Conservation (phyloP, 1,284 basidiomycete species). For the Ceraceosorus guamensis region DNA sequence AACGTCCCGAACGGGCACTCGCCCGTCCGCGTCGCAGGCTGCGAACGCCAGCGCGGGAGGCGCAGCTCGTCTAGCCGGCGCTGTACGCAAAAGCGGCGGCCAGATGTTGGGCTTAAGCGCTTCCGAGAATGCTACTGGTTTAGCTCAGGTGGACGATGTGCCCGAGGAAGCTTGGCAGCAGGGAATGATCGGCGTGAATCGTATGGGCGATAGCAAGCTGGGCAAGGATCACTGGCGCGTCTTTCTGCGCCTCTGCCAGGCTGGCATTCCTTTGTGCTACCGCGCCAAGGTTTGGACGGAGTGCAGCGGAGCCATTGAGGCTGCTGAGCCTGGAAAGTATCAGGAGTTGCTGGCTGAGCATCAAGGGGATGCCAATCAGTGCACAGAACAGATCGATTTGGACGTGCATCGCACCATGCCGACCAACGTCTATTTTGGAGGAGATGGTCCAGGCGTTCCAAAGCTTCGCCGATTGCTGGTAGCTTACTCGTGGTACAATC, state of each 20-base stretch:
- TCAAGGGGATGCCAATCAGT: constrained; percentile 54
- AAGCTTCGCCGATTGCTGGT: constrained; percentile 81
- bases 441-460: constrained; percentile 83
- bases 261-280: constrained; percentile 80
- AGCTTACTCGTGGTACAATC: constrained; percentile 72
- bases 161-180: constrained; percentile 31
- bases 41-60: too few relatives aligned
- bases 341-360: constrained; percentile 66
- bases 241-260: constrained; percentile 69
- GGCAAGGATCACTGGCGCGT: constrained; percentile 67
- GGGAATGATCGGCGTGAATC: constrained; percentile 72
- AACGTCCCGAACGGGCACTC: too few relatives aligned
- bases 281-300: constrained; percentile 79
- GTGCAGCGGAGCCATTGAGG: constrained; percentile 82
- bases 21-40: too few relatives aligned
- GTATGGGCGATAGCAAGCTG: constrained; percentile 64
- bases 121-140: too few relatives aligned
- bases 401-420: constrained; percentile 74
- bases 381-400: constrained; percentile 85
- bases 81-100: too few relatives aligned
- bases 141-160: neutral
- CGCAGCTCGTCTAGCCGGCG: too few relatives aligned
- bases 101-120: too few relatives aligned
- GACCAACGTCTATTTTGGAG: constrained; percentile 90
- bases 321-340: constrained; percentile 85